These are phyloP conservation scores for Aspergillus quadrilineatus DNA, from an alignment of 2,329 filamentous ascomycete species.

Conservation along the genomic window DNA sequence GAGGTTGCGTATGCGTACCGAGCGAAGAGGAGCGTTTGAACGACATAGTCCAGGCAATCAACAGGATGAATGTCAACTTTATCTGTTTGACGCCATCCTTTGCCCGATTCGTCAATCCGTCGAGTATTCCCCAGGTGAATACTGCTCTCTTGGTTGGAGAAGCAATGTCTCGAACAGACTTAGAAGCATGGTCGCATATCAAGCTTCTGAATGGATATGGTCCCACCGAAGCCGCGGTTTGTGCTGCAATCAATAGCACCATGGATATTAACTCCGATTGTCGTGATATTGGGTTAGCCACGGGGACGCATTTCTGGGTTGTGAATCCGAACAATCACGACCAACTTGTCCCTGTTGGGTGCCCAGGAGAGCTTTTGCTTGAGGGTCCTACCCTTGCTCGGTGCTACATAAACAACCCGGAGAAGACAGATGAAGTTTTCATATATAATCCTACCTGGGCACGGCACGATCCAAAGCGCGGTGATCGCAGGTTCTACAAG, in stretches of 20 bases:
- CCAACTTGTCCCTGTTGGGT: slow-evolving; percentile 43
- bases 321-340: slow-evolving; percentile 42
- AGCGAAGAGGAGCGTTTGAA: slow-evolving; percentile 50
- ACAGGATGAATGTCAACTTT: slow-evolving; percentile 54
- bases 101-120: slow-evolving; percentile 48
- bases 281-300: slow-evolving; percentile 37
- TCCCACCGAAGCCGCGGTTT: slow-evolving; percentile 44
- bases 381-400: slow-evolving; percentile 58
- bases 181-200: slow-evolving; percentile 39
- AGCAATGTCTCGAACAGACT: slow-evolving; percentile 48
- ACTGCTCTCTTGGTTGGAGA: slow-evolving; percentile 48
- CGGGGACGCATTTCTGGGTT: slow-evolving; percentile 40
- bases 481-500: slow-evolving; percentile 39
- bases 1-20: slow-evolving; percentile 61
- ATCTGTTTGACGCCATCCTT: slow-evolving; percentile 62
- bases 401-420: slow-evolving; percentile 60
- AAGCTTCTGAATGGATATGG: slow-evolving; percentile 46
- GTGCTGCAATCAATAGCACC: slow-evolving; percentile 34
- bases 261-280: slow-evolving; percentile 32
- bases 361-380: slow-evolving; percentile 38
- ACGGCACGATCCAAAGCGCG: slow-evolving; percentile 32
- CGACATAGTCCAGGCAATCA: slow-evolving; percentile 52
- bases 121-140: slow-evolving; percentile 45
- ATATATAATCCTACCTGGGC: slow-evolving; percentile 58
- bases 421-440: slow-evolving; percentile 60